Evolutionary conservation across 345 rosid genomes (phyloP).

Genomic region (Reutealis trisperma): DNA sequence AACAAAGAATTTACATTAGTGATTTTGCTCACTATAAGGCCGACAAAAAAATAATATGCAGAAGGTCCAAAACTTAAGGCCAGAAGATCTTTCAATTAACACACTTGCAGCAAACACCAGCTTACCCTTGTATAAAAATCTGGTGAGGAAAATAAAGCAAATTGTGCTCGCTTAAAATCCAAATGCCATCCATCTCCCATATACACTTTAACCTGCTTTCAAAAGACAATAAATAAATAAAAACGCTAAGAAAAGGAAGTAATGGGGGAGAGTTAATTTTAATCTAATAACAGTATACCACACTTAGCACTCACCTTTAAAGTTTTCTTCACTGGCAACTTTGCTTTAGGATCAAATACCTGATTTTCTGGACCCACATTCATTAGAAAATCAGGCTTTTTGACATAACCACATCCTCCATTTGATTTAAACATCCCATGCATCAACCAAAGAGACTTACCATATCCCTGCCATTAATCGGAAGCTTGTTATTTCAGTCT

Average conservation of each 20-base stretch:
- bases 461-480: constrained; percentile 26
- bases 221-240: background rate
- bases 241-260: too few relatives aligned
- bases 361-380: constrained; percentile 9
- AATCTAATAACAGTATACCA: too few relatives aligned
- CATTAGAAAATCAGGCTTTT: constrained; percentile 31
- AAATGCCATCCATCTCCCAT: constrained; percentile 30
- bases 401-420: constrained; percentile 33
- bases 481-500: background rate
- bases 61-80: background rate
- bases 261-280: background rate
- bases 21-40: background rate
- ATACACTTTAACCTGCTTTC: constrained; percentile 28
- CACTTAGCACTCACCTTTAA: constrained; percentile 12
- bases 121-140: constrained; percentile 31
- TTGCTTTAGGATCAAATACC: constrained; percentile 23
- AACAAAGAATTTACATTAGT: background rate
- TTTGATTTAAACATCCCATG: constrained; percentile 33
- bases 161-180: constrained; percentile 24
- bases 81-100: background rate
- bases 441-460: constrained; percentile 34
- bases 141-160: constrained; percentile 26
- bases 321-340: constrained; percentile 20
- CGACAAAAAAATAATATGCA: too few relatives aligned
- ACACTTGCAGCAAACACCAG: background rate